A percentile compares a stretch with the other conserved stretches of the same genome.
These are phyloP conservation scores for Kwoniella europaea DNA, from an alignment of 768 basidiomycete genomes.

Conservation along the genomic window DNA sequence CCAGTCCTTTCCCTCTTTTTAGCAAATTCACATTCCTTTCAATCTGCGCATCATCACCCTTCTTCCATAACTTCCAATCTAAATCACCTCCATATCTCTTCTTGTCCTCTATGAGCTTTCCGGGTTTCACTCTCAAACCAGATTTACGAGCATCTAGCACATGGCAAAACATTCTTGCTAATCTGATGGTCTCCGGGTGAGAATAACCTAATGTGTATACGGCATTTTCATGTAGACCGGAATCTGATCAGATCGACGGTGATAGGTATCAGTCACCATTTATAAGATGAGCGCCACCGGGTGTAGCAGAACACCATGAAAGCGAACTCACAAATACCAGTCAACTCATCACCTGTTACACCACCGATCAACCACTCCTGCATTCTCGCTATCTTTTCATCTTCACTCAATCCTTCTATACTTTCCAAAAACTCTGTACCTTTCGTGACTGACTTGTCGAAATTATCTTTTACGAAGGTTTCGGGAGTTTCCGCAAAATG, in stretches of 20 bases:
- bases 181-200: conserved; percentile 35
- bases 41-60: conserved; percentile 20
- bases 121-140: conserved; percentile 37
- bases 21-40: not conserved
- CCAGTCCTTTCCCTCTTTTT: conserved; percentile 18
- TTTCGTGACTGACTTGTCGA: conserved; percentile 39
- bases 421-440: conserved; percentile 35
- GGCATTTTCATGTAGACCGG: conserved; percentile 46
- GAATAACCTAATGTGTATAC: conserved; percentile 40
- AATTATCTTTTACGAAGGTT: conserved; percentile 41
- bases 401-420: conserved; percentile 18
- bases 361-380: conserved; percentile 41
- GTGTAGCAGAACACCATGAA: not conserved
- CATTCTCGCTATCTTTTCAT: conserved; percentile 23
- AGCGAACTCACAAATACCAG: conserved; percentile 37
- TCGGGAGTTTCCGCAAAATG: conserved; percentile 21
- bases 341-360: conserved; percentile 30
- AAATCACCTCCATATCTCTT: conserved; percentile 28
- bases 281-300: not conserved
- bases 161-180: conserved; percentile 46
- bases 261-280: not conserved
- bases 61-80: conserved; percentile 37
- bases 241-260: conserved; percentile 29
- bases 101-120: conserved; percentile 23
- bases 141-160: conserved; percentile 50